Evolutionary conservation across 768 basidiomycete genomes (phyloP).

Genomic region (Boletus insuetus): DNA sequence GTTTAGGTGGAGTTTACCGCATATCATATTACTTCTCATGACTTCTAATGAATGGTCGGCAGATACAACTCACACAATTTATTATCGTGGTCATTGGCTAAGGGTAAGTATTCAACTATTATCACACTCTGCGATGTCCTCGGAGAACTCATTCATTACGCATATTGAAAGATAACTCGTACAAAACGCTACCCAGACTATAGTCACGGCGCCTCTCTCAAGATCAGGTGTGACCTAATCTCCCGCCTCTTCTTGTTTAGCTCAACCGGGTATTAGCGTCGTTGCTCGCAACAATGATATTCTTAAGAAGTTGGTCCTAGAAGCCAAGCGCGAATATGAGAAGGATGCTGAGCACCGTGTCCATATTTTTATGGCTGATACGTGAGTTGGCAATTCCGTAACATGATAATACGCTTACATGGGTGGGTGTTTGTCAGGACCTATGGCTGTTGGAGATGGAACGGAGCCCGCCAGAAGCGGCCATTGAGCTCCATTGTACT

Average conservation of each 20-base stretch:
- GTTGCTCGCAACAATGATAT: conserved; percentile 88
- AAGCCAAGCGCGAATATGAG: conserved; percentile 86
- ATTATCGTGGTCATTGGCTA: conserved; percentile 87
- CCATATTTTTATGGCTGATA: conserved; percentile 86
- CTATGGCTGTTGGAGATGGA: conserved; percentile 83
- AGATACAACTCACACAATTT: conserved; percentile 89
- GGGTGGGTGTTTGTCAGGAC: conserved; percentile 39
- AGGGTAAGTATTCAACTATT: conserved; percentile 46
- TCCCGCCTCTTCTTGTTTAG: conserved; percentile 14
- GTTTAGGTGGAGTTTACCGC: conserved; percentile 53
- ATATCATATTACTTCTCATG: conserved; percentile 4
- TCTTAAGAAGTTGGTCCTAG: conserved; percentile 80
- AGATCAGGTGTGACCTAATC: conserved; percentile 60
- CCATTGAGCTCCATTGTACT: conserved; percentile 92
- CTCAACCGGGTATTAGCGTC: conserved; percentile 47
- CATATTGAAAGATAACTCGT: conserved; percentile 61
- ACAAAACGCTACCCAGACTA: conserved; percentile 77
- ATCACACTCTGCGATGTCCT: conserved; percentile 10
- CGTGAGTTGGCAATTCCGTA: conserved; percentile 49
- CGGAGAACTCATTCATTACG: conserved; percentile 20
- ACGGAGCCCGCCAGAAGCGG: conserved; percentile 83
- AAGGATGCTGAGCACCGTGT: conserved; percentile 90
- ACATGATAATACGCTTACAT: background rate
- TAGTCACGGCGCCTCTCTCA: conserved; percentile 68
- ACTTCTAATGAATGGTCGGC: conserved; percentile 15